A percentile compares a stretch with the other conserved stretches of the same genome.
Conservation (phyloP, 108 stramenopile genomes). For the Heterococcus sp. region DNA sequence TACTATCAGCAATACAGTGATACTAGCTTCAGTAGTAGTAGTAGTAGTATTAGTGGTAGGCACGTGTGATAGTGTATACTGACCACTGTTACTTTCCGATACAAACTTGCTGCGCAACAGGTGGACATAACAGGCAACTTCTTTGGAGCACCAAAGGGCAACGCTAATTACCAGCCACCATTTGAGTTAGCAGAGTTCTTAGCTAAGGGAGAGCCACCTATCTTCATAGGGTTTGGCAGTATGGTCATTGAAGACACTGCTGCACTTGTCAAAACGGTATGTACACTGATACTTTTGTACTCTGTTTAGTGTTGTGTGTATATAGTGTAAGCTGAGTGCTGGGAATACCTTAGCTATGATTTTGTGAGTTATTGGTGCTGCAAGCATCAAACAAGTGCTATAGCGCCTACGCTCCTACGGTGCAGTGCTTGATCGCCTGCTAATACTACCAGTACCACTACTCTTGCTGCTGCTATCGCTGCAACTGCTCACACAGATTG, state of each 20-base stretch:
- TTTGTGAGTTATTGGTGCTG: background rate
- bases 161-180: too few species aligned
- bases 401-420: background rate
- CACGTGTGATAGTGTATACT: background rate
- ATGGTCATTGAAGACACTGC: background rate
- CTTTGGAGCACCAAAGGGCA: too few species aligned
- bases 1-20: too few species aligned
- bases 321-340: too few species aligned
- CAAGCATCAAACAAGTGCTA: background rate
- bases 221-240: slow-evolving; percentile 36
- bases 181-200: background rate
- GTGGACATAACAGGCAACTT: too few species aligned
- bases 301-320: too few species aligned
- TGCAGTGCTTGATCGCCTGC: background rate
- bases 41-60: too few species aligned
- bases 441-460: background rate
- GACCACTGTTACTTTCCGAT: too few species aligned
- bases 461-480: background rate
- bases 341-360: background rate
- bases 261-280: background rate
- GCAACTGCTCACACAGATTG: background rate
- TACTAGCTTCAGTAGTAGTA: too few species aligned
- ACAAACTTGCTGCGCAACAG: too few species aligned
- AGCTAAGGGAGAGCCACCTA: background rate
- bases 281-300: too few species aligned